A percentile compares a stretch with the other conserved stretches of the same genome.
These are phyloP conservation scores for Penicillium sp. DNA, from an alignment of 2,329 filamentous ascomycete species.

Conservation along the genomic window DNA sequence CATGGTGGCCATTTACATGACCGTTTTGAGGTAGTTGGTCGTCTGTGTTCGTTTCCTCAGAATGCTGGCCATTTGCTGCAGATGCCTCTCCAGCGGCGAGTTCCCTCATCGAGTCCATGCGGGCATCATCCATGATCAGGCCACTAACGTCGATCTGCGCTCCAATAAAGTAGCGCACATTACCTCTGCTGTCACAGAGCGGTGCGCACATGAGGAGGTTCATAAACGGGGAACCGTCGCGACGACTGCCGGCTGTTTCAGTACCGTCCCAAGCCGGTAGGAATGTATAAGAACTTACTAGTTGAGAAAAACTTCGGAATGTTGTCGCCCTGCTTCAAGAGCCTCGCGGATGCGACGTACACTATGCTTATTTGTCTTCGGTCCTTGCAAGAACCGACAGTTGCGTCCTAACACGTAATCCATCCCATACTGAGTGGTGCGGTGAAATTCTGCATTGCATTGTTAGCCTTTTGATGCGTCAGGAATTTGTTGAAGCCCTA, in stretches of 20 bases:
- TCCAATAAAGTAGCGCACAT: conserved; percentile 66
- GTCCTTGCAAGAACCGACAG: conserved; percentile 74
- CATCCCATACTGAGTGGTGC: conserved; percentile 71
- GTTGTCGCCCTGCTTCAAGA: conserved; percentile 60
- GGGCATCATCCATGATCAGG: conserved; percentile 62
- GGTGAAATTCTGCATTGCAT: conserved; percentile 60
- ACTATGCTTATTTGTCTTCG: conserved; percentile 62
- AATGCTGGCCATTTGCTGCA: conserved; percentile 17
- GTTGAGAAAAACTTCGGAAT: conserved; percentile 71
- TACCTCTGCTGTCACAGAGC: conserved; percentile 63
- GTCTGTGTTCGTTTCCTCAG: background rate
- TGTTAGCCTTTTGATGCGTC: background rate
- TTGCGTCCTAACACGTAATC: conserved; percentile 71
- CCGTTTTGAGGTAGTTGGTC: background rate
- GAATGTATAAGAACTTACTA: conserved; percentile 49
- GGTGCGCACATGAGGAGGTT: conserved; percentile 73
- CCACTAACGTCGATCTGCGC: conserved; percentile 70
- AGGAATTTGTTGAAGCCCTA: conserved; percentile 29
- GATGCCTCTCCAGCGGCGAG: conserved; percentile 36
- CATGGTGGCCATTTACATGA: background rate
- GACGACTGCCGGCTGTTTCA: conserved; percentile 44
- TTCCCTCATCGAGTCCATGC: conserved; percentile 58
- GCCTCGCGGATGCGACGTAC: conserved; percentile 60
- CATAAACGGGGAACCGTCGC: conserved; percentile 74
- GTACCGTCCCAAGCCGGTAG: background rate